phyloP scores from a whole-genome alignment of 768 basidiomycete species.

The Mycena galopus region DNA sequence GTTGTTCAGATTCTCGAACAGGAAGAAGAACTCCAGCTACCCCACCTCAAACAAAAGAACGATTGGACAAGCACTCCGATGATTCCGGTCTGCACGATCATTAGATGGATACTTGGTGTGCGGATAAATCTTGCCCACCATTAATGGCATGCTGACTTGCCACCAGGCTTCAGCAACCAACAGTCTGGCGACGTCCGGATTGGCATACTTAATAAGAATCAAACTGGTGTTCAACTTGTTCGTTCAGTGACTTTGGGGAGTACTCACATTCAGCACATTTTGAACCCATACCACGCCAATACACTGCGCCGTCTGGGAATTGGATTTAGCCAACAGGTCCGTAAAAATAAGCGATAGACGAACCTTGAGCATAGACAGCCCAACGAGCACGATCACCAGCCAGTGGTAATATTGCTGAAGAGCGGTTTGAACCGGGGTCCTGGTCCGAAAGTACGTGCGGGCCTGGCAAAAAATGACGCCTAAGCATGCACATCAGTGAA shows the following conservation, averaged over 20 bases:
- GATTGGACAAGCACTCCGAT: slow-evolving; percentile 21
- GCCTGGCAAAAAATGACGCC: slow-evolving; percentile 31
- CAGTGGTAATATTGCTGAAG: slow-evolving; percentile 12
- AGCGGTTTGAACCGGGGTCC: background rate
- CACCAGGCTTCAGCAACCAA: slow-evolving; percentile 25
- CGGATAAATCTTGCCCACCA: background rate
- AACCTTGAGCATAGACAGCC: slow-evolving; percentile 23
- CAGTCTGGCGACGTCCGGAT: slow-evolving; percentile 17
- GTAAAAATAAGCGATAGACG: background rate
- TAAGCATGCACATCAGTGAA: background rate
- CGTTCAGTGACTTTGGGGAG: background rate
- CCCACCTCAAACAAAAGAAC: slow-evolving; percentile 27
- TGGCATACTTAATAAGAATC: background rate
- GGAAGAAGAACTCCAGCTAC: background rate
- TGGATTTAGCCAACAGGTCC: background rate
- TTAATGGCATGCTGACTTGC: slow-evolving; percentile 27
- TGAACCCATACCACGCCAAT: slow-evolving; percentile 27
- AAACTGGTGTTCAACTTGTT: background rate
- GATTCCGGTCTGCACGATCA: slow-evolving; percentile 10
- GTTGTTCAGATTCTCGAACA: no score
- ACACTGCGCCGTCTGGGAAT: slow-evolving; percentile 21
- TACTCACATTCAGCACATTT: slow-evolving; percentile 20
- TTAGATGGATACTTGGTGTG: background rate
- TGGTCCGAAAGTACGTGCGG: slow-evolving; percentile 23
- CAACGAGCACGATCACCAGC: slow-evolving; percentile 11